A percentile compares a stretch with the other conserved stretches of the same genome.
phyloP scores from a whole-genome alignment of 2,329 filamentous ascomycete species.

The Ascochyta viciae-villosae region DNA sequence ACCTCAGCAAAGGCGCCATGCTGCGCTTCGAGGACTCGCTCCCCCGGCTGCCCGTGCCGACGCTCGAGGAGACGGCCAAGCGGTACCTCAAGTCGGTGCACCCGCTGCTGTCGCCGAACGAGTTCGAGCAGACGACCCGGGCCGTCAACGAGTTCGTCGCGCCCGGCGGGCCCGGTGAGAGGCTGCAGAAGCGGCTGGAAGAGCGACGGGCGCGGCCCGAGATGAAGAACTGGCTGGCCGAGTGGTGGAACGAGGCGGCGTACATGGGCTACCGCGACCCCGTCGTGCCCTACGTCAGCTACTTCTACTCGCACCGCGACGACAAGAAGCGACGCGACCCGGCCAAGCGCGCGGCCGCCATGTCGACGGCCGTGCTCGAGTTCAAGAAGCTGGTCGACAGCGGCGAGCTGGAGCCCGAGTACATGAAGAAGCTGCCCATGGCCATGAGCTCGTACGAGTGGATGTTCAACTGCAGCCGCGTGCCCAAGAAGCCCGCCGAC shows the following conservation, averaged over 20 bases:
- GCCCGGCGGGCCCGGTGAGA: constrained; percentile 82
- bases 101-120: constrained; percentile 71
- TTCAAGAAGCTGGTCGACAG: constrained; percentile 93
- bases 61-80: constrained; percentile 80
- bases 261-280: constrained; percentile 95
- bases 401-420: constrained; percentile 89
- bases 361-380: constrained; percentile 83
- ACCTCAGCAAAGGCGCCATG: constrained; percentile 79
- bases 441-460: constrained; percentile 98
- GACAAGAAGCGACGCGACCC: constrained; percentile 88
- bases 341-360: constrained; percentile 88
- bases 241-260: constrained; percentile 98
- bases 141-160: constrained; percentile 88
- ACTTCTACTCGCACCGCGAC: constrained; percentile 98
- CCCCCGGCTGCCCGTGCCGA: constrained; percentile 78
- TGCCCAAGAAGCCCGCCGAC: constrained; percentile 82
- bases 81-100: constrained; percentile 83
- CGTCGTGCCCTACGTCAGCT: constrained; percentile 96
- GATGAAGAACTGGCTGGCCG: constrained; percentile 90
- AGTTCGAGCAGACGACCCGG: constrained; percentile 76
- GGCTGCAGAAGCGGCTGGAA: constrained; percentile 86
- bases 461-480: constrained; percentile 96
- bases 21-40: constrained; percentile 87
- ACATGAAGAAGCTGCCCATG: constrained; percentile 97
- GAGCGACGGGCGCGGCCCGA: constrained; percentile 80